Evolutionary conservation across 2,329 filamentous ascomycete species (phyloP).

Genomic region (Cercospora berteroae): DNA sequence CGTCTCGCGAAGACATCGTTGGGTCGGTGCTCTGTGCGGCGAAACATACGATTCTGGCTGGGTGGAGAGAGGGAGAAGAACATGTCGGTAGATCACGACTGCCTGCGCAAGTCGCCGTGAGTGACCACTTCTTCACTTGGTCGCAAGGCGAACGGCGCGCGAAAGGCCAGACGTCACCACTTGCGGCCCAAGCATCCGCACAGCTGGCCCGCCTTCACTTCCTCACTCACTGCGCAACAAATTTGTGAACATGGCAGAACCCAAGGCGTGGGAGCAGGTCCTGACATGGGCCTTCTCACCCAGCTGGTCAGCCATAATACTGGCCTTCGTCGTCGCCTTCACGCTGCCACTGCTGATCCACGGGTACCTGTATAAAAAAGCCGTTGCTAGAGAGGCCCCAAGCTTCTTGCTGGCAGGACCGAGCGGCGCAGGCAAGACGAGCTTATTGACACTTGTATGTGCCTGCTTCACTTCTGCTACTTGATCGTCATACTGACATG

Average conservation of each 20-base stretch:
- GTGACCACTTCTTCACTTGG: neutral
- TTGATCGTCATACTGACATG: neutral
- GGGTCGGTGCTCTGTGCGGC: neutral
- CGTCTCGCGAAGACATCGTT: neutral
- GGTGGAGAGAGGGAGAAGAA: neutral
- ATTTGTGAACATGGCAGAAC: conserved; percentile 7
- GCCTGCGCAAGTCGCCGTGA: neutral
- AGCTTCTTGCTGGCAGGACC: conserved; percentile 80
- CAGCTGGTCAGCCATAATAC: conserved; percentile 53
- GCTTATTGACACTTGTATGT: conserved; percentile 73
- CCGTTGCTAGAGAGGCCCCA: conserved; percentile 59
- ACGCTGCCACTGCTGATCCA: conserved; percentile 76
- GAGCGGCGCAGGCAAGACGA: conserved; percentile 80
- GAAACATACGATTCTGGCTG: neutral
- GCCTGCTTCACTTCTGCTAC: neutral
- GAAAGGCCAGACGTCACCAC: neutral
- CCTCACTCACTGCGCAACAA: neutral
- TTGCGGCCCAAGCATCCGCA: neutral
- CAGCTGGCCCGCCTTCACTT: neutral
- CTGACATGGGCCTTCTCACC: conserved; percentile 49
- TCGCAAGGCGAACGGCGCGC: neutral
- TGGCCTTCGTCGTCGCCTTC: conserved; percentile 70
- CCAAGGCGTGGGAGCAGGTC: conserved; percentile 34
- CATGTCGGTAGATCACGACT: neutral
- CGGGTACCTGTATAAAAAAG: conserved; percentile 65